Percentiles rank a stretch among this genome's conserved stretches.
phyloP scores from a whole-genome alignment of 257 asterid species.

The Salvia miltiorrhiza region DNA sequence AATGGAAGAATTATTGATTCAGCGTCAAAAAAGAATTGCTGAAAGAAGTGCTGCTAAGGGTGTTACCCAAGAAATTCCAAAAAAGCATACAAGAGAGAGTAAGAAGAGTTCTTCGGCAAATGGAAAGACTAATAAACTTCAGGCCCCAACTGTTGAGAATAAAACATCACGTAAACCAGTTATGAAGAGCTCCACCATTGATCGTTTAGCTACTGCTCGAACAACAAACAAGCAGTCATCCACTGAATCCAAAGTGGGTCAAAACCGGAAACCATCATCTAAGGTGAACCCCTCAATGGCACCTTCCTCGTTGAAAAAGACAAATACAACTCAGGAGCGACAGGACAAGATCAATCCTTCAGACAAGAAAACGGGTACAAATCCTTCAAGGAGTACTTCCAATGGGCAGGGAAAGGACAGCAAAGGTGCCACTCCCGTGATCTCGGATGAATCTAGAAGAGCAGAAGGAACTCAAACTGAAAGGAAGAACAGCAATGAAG shows the following conservation, averaged over 20 bases:
- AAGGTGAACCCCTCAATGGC: constrained; percentile 21
- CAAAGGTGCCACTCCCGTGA: constrained; percentile 1
- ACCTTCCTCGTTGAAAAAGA: constrained; percentile 24
- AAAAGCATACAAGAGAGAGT: constrained; percentile 34
- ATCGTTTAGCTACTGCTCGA: constrained; percentile 71
- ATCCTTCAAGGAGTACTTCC: constrained; percentile 25
- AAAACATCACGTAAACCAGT: constrained; percentile 40
- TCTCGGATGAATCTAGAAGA: constrained; percentile 16
- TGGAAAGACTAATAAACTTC: constrained; percentile 33
- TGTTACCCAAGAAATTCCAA: constrained; percentile 26
- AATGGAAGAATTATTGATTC: constrained; percentile 52
- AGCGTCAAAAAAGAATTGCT: constrained; percentile 79
- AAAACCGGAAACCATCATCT: constrained; percentile 32
- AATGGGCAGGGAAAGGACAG: constrained; percentile 19
- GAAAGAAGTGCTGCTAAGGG: constrained; percentile 64
- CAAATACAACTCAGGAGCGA: constrained; percentile 27
- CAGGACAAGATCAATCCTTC: constrained; percentile 29
- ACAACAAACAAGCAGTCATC: constrained; percentile 32
- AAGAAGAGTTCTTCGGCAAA: constrained; percentile 30
- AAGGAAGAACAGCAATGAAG: constrained; percentile 16
- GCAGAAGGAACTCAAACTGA: constrained; percentile 18
- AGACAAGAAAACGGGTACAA: constrained; percentile 25
- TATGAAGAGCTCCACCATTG: constrained; percentile 52
- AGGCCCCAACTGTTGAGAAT: constrained; percentile 33
- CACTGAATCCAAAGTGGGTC: constrained; percentile 34